Conservation (phyloP, 1,139 yeast genomes). For the Diutina ranongensis region DNA sequence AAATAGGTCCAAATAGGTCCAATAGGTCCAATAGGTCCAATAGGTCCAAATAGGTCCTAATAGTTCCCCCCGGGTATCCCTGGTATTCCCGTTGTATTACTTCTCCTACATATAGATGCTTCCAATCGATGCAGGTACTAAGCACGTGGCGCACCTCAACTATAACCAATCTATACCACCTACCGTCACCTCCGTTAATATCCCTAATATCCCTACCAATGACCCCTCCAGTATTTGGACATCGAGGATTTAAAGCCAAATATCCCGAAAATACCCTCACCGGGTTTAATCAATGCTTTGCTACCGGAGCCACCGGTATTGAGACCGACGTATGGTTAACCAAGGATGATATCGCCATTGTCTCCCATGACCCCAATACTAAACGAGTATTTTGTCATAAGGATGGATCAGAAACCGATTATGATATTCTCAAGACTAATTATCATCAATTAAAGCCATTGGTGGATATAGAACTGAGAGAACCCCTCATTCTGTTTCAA, state of each 20-base stretch:
- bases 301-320: constrained; percentile 56
- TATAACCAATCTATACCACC: no score
- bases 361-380: constrained; percentile 63
- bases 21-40: no score
- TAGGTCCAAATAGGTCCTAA: no score
- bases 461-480: constrained; percentile 42
- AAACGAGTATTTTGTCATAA: constrained; percentile 45
- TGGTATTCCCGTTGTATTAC: no score
- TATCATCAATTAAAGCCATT: constrained; percentile 37
- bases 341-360: constrained; percentile 58
- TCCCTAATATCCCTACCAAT: neutral
- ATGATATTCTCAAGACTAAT: constrained; percentile 26
- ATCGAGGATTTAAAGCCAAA: constrained; percentile 43
- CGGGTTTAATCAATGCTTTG: constrained; percentile 63
- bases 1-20: no score
- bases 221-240: constrained; percentile 16
- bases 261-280: constrained; percentile 72
- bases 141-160: no score
- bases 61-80: no score
- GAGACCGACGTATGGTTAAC: constrained; percentile 84
- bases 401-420: constrained; percentile 29
- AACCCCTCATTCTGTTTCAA: constrained; percentile 48
- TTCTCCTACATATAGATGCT: no score
- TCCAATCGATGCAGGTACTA: no score
- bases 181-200: no score